Base-by-base conservation (phyloP, 352 stramenopile genomes). In the Phytopythium cucurbitacearum region DNA sequence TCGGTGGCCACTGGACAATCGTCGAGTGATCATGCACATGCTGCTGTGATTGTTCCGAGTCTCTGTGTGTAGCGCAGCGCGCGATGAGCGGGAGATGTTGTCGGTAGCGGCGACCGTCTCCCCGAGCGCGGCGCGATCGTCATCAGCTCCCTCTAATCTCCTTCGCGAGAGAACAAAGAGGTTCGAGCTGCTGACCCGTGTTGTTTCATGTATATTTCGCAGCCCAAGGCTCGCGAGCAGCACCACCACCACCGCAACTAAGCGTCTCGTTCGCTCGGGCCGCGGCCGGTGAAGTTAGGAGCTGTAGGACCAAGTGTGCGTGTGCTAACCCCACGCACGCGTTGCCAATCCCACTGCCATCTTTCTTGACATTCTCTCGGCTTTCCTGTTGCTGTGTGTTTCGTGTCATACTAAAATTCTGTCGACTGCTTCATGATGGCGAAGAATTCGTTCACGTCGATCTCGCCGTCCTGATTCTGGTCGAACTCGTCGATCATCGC, bases 401-500 rank as follows among this genome's bases (percentile, higher is more conserved):
- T 7, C 13, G 4, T 38, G 16, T 48, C 10, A 0, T 8, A 9
- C 60, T 73, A 89, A 44, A 86, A 89, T 54, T 89, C 77, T 21
- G 73, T 88, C 4, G 78, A 90, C 54, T 93, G 78, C 59, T 91
- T 94, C 82, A 94, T 94, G 55, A 91, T 92, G 48, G 76, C 65
- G 45, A 92, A 87, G 59, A 98, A 98, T 65, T 98, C 92, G 46
- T 94, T 77, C 43, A 84, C 63, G 53, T 80, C 84, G 57, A 98
- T 97, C 58, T 91, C 82, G 43, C 91, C 92, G 62, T 98, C 91
- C 55, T 97, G 82, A 59, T 97, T 93, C 46, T 94, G 74, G 56
- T 98, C 91, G 48, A 98, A 98, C 71, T 98, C 91, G 48, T 98
- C 91, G 54, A 98, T 97, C 93, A 98, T 98, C 4, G 89, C 91